phyloP scores from a whole-genome alignment of 371 early-diverging fungal species.

The Lichtheimia ornata region DNA sequence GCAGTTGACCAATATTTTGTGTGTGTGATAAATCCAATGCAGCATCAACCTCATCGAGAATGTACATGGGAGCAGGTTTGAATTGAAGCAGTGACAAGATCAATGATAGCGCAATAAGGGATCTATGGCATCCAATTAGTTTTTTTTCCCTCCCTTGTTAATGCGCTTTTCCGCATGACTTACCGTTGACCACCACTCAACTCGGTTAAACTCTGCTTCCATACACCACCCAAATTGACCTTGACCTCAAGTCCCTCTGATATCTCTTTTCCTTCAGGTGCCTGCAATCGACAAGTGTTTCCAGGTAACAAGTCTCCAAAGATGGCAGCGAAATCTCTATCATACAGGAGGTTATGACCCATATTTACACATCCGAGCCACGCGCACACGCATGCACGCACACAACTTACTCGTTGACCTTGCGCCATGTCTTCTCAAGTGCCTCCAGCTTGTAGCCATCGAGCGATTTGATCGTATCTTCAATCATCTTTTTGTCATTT shows the following conservation, averaged over 20 bases:
- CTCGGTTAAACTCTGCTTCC: slow-evolving; percentile 98
- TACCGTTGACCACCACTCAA: slow-evolving; percentile 98
- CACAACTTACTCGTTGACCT: slow-evolving; percentile 78
- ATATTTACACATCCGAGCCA: too few relatives aligned
- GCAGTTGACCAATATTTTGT: slow-evolving; percentile 98
- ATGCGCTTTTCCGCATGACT: neutral
- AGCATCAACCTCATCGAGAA: slow-evolving; percentile 99
- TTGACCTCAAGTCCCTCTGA: slow-evolving; percentile 91
- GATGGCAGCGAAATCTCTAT: slow-evolving; percentile 91
- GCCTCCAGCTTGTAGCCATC: slow-evolving; percentile 92
- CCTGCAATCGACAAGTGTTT: slow-evolving; percentile 85
- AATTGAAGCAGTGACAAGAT: slow-evolving; percentile 97
- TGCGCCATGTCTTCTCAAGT: slow-evolving; percentile 85
- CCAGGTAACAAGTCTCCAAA: slow-evolving; percentile 94
- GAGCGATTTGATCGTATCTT: slow-evolving; percentile 86
- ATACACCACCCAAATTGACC: slow-evolving; percentile 96
- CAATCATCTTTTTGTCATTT: slow-evolving; percentile 93
- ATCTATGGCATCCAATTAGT: slow-evolving; percentile 44
- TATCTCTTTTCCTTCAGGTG: slow-evolving; percentile 81
- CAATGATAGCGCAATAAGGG: slow-evolving; percentile 95
- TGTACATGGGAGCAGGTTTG: slow-evolving; percentile 99
- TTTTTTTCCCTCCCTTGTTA: neutral
- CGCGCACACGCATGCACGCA: neutral
- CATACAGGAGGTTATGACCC: neutral
- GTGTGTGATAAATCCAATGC: slow-evolving; percentile 99